Base-by-base conservation (phyloP, 2,329 filamentous ascomycete species). In the Diplodia scrobiculata region DNA sequence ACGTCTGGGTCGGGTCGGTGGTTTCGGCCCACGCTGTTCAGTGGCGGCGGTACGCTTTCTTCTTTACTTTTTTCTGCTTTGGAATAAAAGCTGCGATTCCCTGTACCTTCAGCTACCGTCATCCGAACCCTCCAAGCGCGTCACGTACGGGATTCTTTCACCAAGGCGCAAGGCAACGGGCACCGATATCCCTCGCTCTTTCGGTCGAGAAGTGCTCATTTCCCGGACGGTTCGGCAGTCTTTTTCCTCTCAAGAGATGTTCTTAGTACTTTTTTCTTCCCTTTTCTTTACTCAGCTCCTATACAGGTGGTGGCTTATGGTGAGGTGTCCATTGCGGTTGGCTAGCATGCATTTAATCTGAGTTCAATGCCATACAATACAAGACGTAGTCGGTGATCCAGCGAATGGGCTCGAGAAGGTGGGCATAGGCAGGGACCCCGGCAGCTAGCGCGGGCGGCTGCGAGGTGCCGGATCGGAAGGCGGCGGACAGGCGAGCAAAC, bases 1-100 rank as follows among this genome's bases (percentile, higher is more conserved):
- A 52, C 53, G 64, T 66, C 64, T 66, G 47, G 64, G 60, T 55
- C 47, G 54, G 64, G 64, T 66, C 53, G 48, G 48, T 65, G 63
- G 63, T 66, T 66, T 60, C 53, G 54, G 64, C 54, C 64, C 54
- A 52, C 34, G 47, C 45, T 59, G 64, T 59, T 55, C 34, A 66
- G 64, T 55, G 47, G 64, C 64, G 53, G 60, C 36, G 54, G 64
- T 60, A 59, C 54, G 27, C 34, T 66, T 60, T 60, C 19, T 66
- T 19, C 63, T 66, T 58, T 52, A 29, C 45, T 45, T 32, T 19
- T 51, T 29, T 66, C 64, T 66, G 64, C 64, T 66, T 66, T 66
- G 53, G 64, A 66, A 66, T 66, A 66, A 66, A 66, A 66, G 64
- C 64, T 60, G 60, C 60, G 54, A 51, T 66, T 66, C 64, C 47